phyloP scores from a whole-genome alignment of 2,329 filamentous ascomycete genomes.

The Septoria linicola region DNA sequence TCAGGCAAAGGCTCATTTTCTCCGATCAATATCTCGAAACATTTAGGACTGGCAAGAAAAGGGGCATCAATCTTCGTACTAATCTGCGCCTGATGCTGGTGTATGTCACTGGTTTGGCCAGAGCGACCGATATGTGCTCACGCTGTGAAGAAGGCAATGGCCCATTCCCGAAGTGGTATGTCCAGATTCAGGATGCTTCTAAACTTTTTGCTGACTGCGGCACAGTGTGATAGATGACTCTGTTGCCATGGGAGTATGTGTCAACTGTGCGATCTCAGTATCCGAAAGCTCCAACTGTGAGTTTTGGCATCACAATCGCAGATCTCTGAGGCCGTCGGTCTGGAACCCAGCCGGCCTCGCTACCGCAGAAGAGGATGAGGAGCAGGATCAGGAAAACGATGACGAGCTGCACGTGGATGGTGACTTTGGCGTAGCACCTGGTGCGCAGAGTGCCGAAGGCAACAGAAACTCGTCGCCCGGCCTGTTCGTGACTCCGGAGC shows the following conservation, averaged over 20 bases:
- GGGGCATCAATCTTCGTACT: neutral
- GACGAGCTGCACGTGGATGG: no score
- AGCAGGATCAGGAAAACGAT: neutral
- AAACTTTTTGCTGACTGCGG: neutral
- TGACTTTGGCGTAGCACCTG: no score
- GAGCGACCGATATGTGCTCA: neutral
- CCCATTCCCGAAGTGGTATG: conserved; percentile 3
- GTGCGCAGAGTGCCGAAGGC: no score
- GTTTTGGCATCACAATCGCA: conserved; percentile 6
- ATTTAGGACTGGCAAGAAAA: neutral
- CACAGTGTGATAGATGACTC: neutral
- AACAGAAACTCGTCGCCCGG: no score
- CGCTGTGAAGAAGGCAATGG: conserved; percentile 3
- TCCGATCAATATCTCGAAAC: neutral
- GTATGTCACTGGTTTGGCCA: neutral
- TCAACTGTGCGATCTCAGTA: conserved; percentile 4
- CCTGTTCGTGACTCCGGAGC: no score
- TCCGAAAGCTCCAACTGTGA: neutral
- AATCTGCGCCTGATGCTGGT: conserved; percentile 4
- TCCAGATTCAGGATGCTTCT: neutral
- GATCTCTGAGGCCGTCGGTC: neutral
- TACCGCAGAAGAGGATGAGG: neutral
- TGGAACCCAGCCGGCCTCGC: neutral
- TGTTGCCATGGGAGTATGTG: neutral
- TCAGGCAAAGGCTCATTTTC: conserved; percentile 3